Percentiles rank a stretch among this genome's conserved stretches.
Conservation (phyloP, 1,284 basidiomycete genomes). For the Papiliotrema terrestris region DNA sequence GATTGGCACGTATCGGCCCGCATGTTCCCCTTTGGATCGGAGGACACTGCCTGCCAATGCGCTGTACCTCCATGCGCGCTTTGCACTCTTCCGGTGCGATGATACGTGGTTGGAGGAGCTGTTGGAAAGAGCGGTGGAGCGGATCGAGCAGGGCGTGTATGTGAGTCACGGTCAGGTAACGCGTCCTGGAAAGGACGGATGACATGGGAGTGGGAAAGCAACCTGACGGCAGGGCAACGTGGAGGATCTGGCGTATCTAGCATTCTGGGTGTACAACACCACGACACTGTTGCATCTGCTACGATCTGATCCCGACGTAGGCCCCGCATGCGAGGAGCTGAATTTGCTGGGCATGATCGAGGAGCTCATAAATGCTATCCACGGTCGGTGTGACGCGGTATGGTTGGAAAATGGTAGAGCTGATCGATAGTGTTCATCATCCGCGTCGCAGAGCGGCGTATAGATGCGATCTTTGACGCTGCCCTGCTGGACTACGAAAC, state of each 20-base stretch:
- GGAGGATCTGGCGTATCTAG: slow-evolving; percentile 78
- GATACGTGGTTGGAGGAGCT: slow-evolving; percentile 88
- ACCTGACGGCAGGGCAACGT: slow-evolving; percentile 61
- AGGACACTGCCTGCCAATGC: slow-evolving; percentile 77
- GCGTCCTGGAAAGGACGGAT: neutral
- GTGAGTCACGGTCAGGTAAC: slow-evolving; percentile 59
- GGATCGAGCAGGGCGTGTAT: slow-evolving; percentile 87
- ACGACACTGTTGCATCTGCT: slow-evolving; percentile 86
- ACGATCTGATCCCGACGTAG: slow-evolving; percentile 73
- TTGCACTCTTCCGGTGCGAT: slow-evolving; percentile 79
- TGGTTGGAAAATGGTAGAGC: neutral
- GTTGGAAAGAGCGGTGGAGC: slow-evolving; percentile 81
- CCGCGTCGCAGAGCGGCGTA: slow-evolving; percentile 80
- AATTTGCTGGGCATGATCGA: slow-evolving; percentile 56
- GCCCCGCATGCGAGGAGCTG: slow-evolving; percentile 70
- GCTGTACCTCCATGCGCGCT: slow-evolving; percentile 78
- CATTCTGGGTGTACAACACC: slow-evolving; percentile 94
- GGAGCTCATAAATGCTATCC: slow-evolving; percentile 90
- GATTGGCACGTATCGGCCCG: slow-evolving; percentile 64
- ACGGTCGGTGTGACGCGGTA: slow-evolving; percentile 57
- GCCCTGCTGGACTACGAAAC: slow-evolving; percentile 81
- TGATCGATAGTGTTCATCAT: slow-evolving; percentile 78
- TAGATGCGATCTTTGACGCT: slow-evolving; percentile 80
- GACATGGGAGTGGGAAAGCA: too few species aligned
- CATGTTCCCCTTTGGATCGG: slow-evolving; percentile 53